phyloP scores from a whole-genome alignment of 1,284 basidiomycete species.

The Cutaneotrichosporon dermatis region DNA sequence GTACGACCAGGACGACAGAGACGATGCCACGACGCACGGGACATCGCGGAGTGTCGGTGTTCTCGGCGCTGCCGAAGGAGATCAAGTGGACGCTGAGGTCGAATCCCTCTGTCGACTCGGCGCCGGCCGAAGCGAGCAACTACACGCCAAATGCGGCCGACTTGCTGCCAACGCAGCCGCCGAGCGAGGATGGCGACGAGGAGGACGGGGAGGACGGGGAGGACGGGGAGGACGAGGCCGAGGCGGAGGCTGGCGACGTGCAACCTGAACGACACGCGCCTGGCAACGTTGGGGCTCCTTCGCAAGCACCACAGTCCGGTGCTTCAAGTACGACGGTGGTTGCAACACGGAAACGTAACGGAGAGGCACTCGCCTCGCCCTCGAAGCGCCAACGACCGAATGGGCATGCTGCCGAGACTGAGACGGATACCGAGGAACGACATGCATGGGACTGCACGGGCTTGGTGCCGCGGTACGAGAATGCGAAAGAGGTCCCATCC shows the following conservation, averaged over 20 bases:
- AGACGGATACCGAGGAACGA: constrained; percentile 12
- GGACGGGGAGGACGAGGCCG: too few species aligned
- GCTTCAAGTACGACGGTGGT: too few species aligned
- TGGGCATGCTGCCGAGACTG: background rate
- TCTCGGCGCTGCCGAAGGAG: constrained; percentile 37
- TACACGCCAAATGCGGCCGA: background rate
- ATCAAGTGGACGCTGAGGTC: constrained; percentile 33
- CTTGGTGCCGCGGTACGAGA: constrained; percentile 65
- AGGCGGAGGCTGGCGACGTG: too few species aligned
- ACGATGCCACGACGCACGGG: too few species aligned
- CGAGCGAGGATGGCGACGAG: constrained; percentile 7
- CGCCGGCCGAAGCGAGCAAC: too few species aligned
- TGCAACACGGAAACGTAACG: background rate
- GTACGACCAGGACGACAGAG: too few species aligned
- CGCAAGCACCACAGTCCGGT: too few species aligned
- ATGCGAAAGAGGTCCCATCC: constrained; percentile 63
- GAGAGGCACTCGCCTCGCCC: background rate
- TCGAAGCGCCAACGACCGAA: constrained; percentile 14
- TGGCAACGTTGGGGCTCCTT: too few species aligned
- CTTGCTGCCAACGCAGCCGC: constrained; percentile 24
- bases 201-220: constrained; percentile 4
- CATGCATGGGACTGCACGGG: constrained; percentile 60
- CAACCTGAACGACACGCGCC: too few species aligned
- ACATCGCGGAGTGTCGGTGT: constrained; percentile 24
- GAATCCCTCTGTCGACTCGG: constrained; percentile 13